These are phyloP conservation scores for Aegilops sharonensis DNA, from an alignment of 176 grass and related monocot species.

Conservation along the genomic window DNA sequence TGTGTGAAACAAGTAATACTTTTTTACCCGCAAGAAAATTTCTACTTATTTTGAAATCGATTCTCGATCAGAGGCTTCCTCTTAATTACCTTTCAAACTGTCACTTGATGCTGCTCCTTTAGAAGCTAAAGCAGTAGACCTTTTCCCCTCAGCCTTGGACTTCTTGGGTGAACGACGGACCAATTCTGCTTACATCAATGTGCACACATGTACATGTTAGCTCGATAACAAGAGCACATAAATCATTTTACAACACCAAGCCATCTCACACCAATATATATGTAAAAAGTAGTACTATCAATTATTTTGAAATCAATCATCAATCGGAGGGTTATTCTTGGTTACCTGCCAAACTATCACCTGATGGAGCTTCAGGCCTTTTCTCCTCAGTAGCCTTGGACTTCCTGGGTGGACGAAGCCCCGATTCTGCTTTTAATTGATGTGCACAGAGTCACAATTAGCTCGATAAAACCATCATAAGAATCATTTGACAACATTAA, in stretches of 20 bases:
- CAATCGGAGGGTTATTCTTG: neutral
- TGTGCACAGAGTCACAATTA: neutral
- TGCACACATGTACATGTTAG: neutral
- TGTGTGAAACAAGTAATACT: too few species aligned
- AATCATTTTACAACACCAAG: neutral
- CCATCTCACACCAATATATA: neutral
- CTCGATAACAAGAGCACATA: neutral
- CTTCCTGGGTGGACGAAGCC: neutral
- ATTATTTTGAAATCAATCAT: neutral
- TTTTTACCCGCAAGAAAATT: too few species aligned
- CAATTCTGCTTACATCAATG: neutral
- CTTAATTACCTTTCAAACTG: neutral
- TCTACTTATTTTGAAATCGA: neutral
- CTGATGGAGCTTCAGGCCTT: neutral
- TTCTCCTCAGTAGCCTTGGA: neutral
- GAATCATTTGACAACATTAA: neutral
- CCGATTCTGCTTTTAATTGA: neutral
- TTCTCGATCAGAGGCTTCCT: neutral
- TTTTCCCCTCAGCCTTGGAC: neutral
- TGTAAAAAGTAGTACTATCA: neutral
- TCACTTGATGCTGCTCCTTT: neutral
- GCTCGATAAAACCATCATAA: neutral
- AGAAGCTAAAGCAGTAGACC: neutral
- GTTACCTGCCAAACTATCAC: neutral
- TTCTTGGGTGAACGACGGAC: neutral